These are phyloP conservation scores for Starmerella gropengiesseri DNA, from an alignment of 805 yeast genomes.

Conservation along the genomic window DNA sequence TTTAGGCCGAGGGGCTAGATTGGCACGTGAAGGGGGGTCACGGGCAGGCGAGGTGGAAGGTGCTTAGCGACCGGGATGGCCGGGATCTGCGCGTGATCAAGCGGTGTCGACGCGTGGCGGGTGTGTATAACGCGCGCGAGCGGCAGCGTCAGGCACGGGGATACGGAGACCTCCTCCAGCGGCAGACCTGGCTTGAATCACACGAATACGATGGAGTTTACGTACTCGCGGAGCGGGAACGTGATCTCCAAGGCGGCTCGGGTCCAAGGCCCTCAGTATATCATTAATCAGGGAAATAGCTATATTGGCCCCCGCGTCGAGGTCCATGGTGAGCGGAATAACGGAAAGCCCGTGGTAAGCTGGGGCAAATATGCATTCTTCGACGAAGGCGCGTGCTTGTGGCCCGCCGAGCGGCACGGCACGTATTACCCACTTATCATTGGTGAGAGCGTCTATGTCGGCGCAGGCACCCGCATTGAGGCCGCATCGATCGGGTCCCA, in stretches of 20 bases:
- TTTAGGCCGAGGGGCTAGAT: not conserved
- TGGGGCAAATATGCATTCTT: constrained; percentile 31
- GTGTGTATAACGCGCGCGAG: no score
- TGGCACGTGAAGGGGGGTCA: no score
- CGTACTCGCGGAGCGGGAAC: constrained; percentile 17
- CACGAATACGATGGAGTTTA: constrained; percentile 8
- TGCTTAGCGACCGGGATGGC: no score
- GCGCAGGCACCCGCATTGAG: constrained; percentile 25
- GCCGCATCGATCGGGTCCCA: constrained; percentile 34
- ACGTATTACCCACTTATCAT: constrained; percentile 30
- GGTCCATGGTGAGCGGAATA: constrained; percentile 31
- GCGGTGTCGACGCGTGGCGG: no score
- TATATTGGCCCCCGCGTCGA: constrained; percentile 28
- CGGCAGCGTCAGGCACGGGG: no score
- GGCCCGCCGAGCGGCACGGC: constrained; percentile 28
- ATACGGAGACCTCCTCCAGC: no score
- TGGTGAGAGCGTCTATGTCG: constrained; percentile 32
- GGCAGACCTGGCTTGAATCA: no score
- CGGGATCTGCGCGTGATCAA: no score
- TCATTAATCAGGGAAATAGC: constrained; percentile 32
- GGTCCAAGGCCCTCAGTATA: constrained; percentile 30
- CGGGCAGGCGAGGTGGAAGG: no score
- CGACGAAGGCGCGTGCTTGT: constrained; percentile 21
- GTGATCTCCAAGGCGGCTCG: constrained; percentile 22
- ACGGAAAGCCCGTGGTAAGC: constrained; percentile 28